These are phyloP conservation scores for Macrophomina phaseolina DNA, from an alignment of 2,329 filamentous ascomycete species.

Conservation along the genomic window DNA sequence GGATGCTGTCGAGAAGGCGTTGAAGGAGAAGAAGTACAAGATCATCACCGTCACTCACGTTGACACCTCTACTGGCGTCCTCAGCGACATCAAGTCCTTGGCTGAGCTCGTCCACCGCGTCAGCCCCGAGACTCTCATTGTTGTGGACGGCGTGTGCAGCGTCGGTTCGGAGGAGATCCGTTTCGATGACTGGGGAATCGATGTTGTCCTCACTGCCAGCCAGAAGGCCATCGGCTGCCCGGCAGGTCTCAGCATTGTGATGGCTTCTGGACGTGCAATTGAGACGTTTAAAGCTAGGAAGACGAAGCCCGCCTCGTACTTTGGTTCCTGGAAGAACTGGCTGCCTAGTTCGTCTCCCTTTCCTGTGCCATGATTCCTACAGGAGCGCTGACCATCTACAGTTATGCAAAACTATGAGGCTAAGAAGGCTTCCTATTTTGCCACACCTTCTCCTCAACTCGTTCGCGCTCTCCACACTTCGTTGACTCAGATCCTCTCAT, in stretches of 20 bases:
- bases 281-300: slow-evolving; percentile 80
- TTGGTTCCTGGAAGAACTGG: slow-evolving; percentile 98
- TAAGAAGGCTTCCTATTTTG: slow-evolving; percentile 97
- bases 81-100: slow-evolving; percentile 86
- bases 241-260: slow-evolving; percentile 90
- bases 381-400: slow-evolving; percentile 43
- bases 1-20: slow-evolving; percentile 83
- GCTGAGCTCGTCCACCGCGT: slow-evolving; percentile 83
- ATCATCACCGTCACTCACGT: slow-evolving; percentile 93
- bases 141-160: slow-evolving; percentile 97
- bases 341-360: slow-evolving; percentile 69
- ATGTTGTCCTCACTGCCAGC: slow-evolving; percentile 90
- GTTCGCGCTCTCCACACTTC: slow-evolving; percentile 91
- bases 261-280: slow-evolving; percentile 89
- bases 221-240: slow-evolving; percentile 98
- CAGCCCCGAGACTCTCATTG: slow-evolving; percentile 86
- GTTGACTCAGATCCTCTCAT: slow-evolving; percentile 82
- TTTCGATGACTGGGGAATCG: slow-evolving; percentile 93
- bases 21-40: slow-evolving; percentile 93
- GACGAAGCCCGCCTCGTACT: slow-evolving; percentile 84
- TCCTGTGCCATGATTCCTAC: neutral
- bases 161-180: slow-evolving; percentile 95
- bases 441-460: slow-evolving; percentile 92
- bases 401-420: slow-evolving; percentile 99
- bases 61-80: slow-evolving; percentile 94